Conservation (phyloP, 805 yeast species). For the Pichia phayaonensis region DNA sequence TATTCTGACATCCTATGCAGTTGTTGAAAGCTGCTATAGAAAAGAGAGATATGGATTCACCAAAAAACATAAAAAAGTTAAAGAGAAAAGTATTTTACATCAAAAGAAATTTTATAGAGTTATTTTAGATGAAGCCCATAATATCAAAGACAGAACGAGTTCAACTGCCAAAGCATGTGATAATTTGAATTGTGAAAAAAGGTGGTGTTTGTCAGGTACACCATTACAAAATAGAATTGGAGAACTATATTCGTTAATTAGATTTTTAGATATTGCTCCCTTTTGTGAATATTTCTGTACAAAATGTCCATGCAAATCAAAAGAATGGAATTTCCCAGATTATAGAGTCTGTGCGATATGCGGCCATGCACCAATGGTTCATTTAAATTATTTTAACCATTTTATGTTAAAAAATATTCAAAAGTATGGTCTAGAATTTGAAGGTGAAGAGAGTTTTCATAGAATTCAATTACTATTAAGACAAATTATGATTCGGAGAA, state of each 20-base stretch:
- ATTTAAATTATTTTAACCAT: slow-evolving; percentile 91
- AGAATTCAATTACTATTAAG: slow-evolving; percentile 67
- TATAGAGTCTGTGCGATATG: slow-evolving; percentile 80
- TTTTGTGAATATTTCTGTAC: slow-evolving; percentile 88
- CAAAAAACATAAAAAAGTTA: slow-evolving; percentile 60
- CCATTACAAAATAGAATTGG: slow-evolving; percentile 96
- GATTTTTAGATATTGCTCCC: slow-evolving; percentile 79
- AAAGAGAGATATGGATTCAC: slow-evolving; percentile 79
- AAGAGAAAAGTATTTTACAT: slow-evolving; percentile 73
- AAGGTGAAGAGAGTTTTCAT: slow-evolving; percentile 69
- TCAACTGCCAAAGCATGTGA: slow-evolving; percentile 93
- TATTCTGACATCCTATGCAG: slow-evolving; percentile 86
- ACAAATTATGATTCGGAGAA: slow-evolving; percentile 86
- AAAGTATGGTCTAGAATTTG: slow-evolving; percentile 73
- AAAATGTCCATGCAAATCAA: slow-evolving; percentile 78
- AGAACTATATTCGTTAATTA: slow-evolving; percentile 84
- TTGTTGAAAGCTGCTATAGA: slow-evolving; percentile 77
- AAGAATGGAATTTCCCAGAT: slow-evolving; percentile 79
- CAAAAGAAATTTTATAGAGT: slow-evolving; percentile 72
- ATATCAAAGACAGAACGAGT: slow-evolving; percentile 89
- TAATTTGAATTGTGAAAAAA: slow-evolving; percentile 55
- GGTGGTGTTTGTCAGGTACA: slow-evolving; percentile 94
- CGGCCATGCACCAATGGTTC: slow-evolving; percentile 91
- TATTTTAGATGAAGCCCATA: slow-evolving; percentile 93
- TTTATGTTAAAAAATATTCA: slow-evolving; percentile 93